A percentile compares a stretch with the other conserved stretches of the same genome.
Evolutionary conservation across 2,329 filamentous ascomycete species (phyloP).

Genomic region (Claviceps cyperi): DNA sequence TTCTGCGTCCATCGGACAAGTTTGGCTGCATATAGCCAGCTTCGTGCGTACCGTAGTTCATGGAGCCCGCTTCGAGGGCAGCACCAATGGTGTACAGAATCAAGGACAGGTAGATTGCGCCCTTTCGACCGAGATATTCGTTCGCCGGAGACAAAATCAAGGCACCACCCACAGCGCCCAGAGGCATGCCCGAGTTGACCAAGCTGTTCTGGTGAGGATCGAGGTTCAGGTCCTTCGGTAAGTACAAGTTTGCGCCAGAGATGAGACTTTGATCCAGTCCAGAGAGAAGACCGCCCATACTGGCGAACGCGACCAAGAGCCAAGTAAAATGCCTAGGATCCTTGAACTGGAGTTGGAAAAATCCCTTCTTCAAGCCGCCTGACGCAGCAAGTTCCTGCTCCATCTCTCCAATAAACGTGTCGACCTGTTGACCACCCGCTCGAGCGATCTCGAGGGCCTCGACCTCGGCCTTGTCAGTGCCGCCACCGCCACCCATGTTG

Average conservation of each 20-base stretch:
- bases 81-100: constrained; percentile 57
- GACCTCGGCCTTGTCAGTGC: constrained; percentile 15
- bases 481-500: constrained; percentile 4
- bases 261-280: constrained; percentile 62
- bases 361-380: constrained; percentile 20
- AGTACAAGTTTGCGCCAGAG: constrained; percentile 52
- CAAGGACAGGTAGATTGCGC: constrained; percentile 55
- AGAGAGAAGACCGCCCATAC: constrained; percentile 58
- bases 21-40: neutral
- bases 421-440: constrained; percentile 20
- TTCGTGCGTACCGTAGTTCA: constrained; percentile 38
- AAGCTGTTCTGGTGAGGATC: constrained; percentile 43
- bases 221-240: constrained; percentile 44
- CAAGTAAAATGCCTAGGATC: constrained; percentile 53
- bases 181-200: constrained; percentile 56
- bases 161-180: constrained; percentile 57
- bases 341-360: constrained; percentile 43
- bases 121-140: constrained; percentile 50
- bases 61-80: constrained; percentile 50
- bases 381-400: constrained; percentile 23
- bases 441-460: constrained; percentile 24
- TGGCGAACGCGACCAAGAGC: constrained; percentile 55
- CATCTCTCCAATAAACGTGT: constrained; percentile 26
- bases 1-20: too few species aligned
- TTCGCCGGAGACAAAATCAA: constrained; percentile 52